Conservation (phyloP, 2,329 filamentous ascomycete genomes). For the Calonectria pteridis region DNA sequence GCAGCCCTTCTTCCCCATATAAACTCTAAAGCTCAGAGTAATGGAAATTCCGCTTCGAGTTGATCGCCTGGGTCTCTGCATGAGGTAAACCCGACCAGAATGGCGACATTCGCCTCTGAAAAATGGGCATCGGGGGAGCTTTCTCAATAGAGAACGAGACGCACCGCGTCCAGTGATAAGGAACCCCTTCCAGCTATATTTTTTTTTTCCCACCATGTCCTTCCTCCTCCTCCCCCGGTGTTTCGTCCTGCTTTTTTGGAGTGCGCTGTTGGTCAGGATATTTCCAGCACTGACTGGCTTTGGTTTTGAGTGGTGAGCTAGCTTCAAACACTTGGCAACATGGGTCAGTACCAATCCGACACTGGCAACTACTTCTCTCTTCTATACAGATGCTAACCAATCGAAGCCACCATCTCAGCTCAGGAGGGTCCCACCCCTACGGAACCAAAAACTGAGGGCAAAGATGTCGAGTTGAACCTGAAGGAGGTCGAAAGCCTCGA, state of each 20-base stretch:
- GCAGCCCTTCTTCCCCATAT: not conserved
- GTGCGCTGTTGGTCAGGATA: not conserved
- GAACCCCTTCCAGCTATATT: not conserved
- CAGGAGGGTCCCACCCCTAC: not conserved
- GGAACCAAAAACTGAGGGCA: not conserved
- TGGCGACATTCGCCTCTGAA: slow-evolving; percentile 4
- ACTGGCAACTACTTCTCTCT: not conserved
- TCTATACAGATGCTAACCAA: not conserved
- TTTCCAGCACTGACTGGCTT: not conserved
- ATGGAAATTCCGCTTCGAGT: slow-evolving; percentile 8
- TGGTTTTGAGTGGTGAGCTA: not conserved
- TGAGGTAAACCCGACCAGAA: slow-evolving; percentile 2
- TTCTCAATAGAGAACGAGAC: not conserved
- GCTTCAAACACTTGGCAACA: not conserved
- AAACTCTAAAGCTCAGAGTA: not conserved
- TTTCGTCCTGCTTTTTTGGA: not conserved
- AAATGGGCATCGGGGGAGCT: not conserved
- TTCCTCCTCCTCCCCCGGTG: not conserved
- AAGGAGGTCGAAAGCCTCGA: not conserved
- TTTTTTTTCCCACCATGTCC: not conserved
- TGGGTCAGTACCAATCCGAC: not conserved
- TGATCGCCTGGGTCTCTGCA: not conserved
- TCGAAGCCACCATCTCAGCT: not conserved
- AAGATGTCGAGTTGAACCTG: not conserved
- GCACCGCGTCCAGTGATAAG: not conserved